Conservation (phyloP, 2,329 filamentous ascomycete species). For the Chalara sp. region DNA sequence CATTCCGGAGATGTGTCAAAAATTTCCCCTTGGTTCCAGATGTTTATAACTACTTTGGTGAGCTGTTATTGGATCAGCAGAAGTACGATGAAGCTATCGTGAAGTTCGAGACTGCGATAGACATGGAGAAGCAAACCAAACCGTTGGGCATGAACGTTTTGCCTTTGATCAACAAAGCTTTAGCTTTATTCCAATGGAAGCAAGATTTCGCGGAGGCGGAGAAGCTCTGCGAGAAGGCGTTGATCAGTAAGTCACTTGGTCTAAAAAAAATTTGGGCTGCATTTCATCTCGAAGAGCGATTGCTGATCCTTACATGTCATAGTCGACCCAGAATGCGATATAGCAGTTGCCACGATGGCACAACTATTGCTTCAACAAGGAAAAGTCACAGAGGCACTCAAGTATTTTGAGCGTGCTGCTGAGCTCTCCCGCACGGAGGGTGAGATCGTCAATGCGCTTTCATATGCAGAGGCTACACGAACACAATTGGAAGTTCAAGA, state of each 20-base stretch:
- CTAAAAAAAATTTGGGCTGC: too few relatives aligned
- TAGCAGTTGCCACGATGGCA: slow-evolving; percentile 97
- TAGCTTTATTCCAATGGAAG: slow-evolving; percentile 97
- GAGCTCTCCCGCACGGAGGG: slow-evolving; percentile 91
- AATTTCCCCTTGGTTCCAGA: slow-evolving; percentile 96
- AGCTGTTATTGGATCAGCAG: slow-evolving; percentile 91
- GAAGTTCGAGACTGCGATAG: slow-evolving; percentile 97
- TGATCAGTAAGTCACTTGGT: slow-evolving; percentile 70
- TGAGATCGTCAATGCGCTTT: slow-evolving; percentile 93
- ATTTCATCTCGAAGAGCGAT: background rate
- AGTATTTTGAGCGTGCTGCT: slow-evolving; percentile 94
- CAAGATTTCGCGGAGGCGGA: slow-evolving; percentile 92
- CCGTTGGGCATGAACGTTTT: slow-evolving; percentile 96
- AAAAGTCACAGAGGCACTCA: slow-evolving; percentile 89
- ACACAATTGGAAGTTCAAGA: slow-evolving; percentile 91
- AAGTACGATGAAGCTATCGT: slow-evolving; percentile 94
- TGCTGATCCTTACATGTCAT: slow-evolving; percentile 8
- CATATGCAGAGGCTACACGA: slow-evolving; percentile 92
- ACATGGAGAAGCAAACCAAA: slow-evolving; percentile 94
- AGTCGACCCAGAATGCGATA: slow-evolving; percentile 99
- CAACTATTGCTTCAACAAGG: slow-evolving; percentile 96
- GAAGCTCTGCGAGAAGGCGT: slow-evolving; percentile 91
- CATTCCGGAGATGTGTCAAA: slow-evolving; percentile 95
- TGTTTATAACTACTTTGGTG: slow-evolving; percentile 99
- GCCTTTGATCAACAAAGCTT: slow-evolving; percentile 95